phyloP scores from a whole-genome alignment of 768 basidiomycete genomes.

The Macrolepiota fuliginosa region DNA sequence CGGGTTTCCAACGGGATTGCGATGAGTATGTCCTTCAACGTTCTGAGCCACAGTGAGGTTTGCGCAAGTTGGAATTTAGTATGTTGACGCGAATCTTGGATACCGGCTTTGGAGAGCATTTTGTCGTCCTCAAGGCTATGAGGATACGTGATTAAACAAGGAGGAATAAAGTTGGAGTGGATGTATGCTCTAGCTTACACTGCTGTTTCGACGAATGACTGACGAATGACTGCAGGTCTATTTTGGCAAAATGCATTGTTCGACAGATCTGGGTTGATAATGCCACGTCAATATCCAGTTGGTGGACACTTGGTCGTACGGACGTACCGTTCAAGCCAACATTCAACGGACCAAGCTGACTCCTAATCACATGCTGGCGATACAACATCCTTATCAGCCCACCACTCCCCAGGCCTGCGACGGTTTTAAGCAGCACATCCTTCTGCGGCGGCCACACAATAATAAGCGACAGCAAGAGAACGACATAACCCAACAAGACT shows the following conservation, averaged over 20 bases:
- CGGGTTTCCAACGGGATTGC: slow-evolving; percentile 90
- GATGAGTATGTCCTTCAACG: slow-evolving; percentile 95
- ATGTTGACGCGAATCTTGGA: slow-evolving; percentile 25
- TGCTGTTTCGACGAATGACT: background rate
- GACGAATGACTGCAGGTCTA: too few species aligned
- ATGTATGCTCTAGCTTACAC: background rate
- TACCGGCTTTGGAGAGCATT: slow-evolving; percentile 20
- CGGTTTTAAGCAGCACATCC: slow-evolving; percentile 55
- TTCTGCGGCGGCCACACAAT: slow-evolving; percentile 58
- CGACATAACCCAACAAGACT: slow-evolving; percentile 46
- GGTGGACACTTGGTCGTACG: background rate
- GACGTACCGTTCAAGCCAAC: slow-evolving; percentile 23
- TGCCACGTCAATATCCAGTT: background rate
- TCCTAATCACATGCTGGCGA: slow-evolving; percentile 58
- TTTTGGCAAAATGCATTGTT: slow-evolving; percentile 50
- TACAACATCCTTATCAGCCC: slow-evolving; percentile 77
- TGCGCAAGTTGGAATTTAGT: slow-evolving; percentile 71
- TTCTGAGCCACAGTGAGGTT: slow-evolving; percentile 81
- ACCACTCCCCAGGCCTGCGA: slow-evolving; percentile 47
- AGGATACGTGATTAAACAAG: background rate
- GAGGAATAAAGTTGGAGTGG: background rate
- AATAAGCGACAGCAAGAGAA: slow-evolving; percentile 56
- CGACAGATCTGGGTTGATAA: slow-evolving; percentile 35
- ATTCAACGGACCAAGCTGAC: slow-evolving; percentile 61
- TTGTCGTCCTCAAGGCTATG: slow-evolving; percentile 66